These are phyloP conservation scores for Candida golubevii DNA, from an alignment of 805 yeast species.

Conservation along the genomic window DNA sequence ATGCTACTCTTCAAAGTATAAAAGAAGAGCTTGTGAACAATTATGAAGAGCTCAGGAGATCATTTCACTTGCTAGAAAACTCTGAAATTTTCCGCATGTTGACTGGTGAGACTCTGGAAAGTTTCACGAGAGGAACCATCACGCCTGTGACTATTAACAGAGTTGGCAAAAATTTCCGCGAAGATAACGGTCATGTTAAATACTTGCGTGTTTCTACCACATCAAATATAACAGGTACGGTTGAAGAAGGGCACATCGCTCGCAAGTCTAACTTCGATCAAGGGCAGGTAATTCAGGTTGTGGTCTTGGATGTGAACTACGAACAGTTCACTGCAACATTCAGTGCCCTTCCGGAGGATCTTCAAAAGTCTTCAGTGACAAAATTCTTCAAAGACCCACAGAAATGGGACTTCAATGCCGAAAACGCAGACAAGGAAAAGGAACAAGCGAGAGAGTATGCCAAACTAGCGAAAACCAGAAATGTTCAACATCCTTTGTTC, in stretches of 20 bases:
- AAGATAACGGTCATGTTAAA: conserved; percentile 41
- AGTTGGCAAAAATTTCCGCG: conserved; percentile 61
- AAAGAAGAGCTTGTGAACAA: conserved; percentile 83
- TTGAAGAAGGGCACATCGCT: conserved; percentile 44
- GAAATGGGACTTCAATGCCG: conserved; percentile 80
- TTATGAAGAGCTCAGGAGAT: conserved; percentile 78
- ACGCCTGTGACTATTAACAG: conserved; percentile 72
- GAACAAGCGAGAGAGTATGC: conserved; percentile 62
- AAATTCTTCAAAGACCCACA: conserved; percentile 50
- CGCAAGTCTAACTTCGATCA: conserved; percentile 40
- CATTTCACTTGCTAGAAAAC: conserved; percentile 59
- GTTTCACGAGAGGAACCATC: conserved; percentile 64
- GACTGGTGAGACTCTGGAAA: conserved; percentile 77
- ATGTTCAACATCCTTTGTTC: conserved; percentile 88
- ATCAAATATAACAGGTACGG: conserved; percentile 40
- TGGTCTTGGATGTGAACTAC: conserved; percentile 65
- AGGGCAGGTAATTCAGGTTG: conserved; percentile 88
- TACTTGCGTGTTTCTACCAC: conserved; percentile 39
- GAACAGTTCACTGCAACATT: conserved; percentile 70
- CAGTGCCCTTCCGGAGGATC: conserved; percentile 63
- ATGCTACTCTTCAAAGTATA: conserved; percentile 78
- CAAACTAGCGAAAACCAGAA: conserved; percentile 65
- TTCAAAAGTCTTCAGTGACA: conserved; percentile 49
- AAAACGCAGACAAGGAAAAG: conserved; percentile 54
- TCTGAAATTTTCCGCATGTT: conserved; percentile 80